A percentile compares a stretch with the other conserved stretches of the same genome.
Conservation (phyloP, 306 rosid genomes). For the Phaseolus lunatus region DNA sequence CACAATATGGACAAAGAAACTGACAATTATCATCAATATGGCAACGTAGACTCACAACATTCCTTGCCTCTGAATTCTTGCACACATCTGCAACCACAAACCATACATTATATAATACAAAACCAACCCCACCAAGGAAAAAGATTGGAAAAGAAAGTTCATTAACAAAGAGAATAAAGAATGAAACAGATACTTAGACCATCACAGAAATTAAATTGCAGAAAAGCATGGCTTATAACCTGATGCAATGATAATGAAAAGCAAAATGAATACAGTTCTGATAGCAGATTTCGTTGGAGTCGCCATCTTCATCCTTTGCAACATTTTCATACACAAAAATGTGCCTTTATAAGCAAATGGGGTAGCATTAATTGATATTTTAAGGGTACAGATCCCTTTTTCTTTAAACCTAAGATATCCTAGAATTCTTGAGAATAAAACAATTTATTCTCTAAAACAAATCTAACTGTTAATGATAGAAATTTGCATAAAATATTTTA, state of each 20-base stretch:
- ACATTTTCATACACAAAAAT: not conserved
- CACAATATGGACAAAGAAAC: accelerated
- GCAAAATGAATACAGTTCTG: not conserved
- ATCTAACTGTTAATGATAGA: too few species aligned
- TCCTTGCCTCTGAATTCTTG: not conserved
- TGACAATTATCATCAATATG: accelerated
- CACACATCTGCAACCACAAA: not conserved
- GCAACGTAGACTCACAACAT: not conserved
- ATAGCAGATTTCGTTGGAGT: not conserved
- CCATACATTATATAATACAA: not conserved
- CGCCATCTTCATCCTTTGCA: not conserved
- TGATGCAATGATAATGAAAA: not conserved
- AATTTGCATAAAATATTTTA: too few species aligned
- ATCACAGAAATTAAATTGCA: not conserved
- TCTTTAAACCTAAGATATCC: too few species aligned
- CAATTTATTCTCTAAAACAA: too few species aligned
- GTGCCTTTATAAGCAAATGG: not conserved
- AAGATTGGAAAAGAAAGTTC: too few species aligned
- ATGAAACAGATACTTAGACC: too few species aligned
- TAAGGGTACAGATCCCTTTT: not conserved
- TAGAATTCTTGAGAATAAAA: too few species aligned
- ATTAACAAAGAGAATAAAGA: too few species aligned
- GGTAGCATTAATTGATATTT: not conserved
- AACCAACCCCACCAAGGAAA: not conserved
- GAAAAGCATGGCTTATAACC: not conserved